Conservation (phyloP, 1,284 basidiomycete species). For the Xerocomus nothofagi region DNA sequence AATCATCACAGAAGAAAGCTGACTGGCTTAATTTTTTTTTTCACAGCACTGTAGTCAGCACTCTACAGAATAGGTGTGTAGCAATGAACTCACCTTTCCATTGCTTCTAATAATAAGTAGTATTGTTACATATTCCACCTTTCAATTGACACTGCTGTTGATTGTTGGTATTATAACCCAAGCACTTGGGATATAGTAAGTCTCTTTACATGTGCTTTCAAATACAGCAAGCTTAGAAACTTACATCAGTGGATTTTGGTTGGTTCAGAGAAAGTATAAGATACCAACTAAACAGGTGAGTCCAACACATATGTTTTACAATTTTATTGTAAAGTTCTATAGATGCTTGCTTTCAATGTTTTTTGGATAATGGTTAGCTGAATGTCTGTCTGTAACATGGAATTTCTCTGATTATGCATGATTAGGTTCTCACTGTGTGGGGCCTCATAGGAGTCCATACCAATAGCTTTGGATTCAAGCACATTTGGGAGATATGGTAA, state of each 20-base stretch:
- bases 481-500: conserved; percentile 79
- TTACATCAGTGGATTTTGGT: conserved; percentile 64
- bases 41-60: conserved; percentile 71
- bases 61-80: conserved; percentile 71
- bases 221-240: not conserved
- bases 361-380: conserved; percentile 66
- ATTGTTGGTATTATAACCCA: conserved; percentile 79
- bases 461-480: conserved; percentile 75
- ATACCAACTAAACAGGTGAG: conserved; percentile 70
- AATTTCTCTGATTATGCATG: not conserved
- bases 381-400: not conserved
- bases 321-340: not conserved
- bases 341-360: conserved; percentile 74
- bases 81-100: not conserved
- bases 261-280: conserved; percentile 70
- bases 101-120: conserved; percentile 24
- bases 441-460: conserved; percentile 78
- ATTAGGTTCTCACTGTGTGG: conserved; percentile 70
- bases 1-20: not conserved
- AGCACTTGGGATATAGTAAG: conserved; percentile 73
- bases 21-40: not conserved
- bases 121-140: conserved; percentile 65
- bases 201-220: not conserved
- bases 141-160: conserved; percentile 66
- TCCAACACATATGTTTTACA: not conserved